Evolutionary conservation across 352 stramenopile species (phyloP), one percentile per base, ranked within the genome.

Genomic region (Achlya hypogyna): DNA sequence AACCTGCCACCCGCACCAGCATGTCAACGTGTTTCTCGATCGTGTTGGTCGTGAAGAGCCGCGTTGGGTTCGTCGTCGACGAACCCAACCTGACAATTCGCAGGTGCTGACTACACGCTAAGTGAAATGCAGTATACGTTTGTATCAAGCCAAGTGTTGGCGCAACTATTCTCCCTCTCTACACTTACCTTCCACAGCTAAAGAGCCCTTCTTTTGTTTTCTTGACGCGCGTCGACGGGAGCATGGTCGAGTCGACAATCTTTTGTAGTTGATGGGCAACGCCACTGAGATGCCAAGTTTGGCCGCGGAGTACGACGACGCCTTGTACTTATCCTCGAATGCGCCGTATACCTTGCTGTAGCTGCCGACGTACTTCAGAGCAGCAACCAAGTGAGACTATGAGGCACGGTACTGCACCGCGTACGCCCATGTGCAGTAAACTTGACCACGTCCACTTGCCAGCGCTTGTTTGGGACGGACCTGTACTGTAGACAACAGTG

Each of bases 21-120:
- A 99, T 99, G 78, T 99, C 96, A 31, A 99, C 86, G 74, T 99
- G 96, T 72, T 99, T 95, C 65, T 98, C 96, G 64, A 99, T 98
- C 27, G 96, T 99, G 75, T 99, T 99, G 45, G 84, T 78, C 14
- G 95, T 98, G 74, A 97, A 98, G 4, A 95, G 96, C 51, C 93
- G 86, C 32, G 96, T 99, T 10, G 96, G 96, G 79, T 99, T 99
- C 0, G 96, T 99, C 0, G 89, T 98, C 69, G 89, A 98, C 22
- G 96, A 95, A 28, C n/a, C n/a, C n/a, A n/a, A n/a, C n/a, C n/a
- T n/a, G n/a, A n/a, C n/a, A n/a, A n/a, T n/a, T n/a, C n/a, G n/a
- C n/a, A n/a, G n/a, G n/a, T n/a, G n/a, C n/a, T n/a, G n/a, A n/a
- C n/a, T n/a, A n/a, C n/a, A n/a, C n/a, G n/a, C n/a, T n/a, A n/a